phyloP scores from a whole-genome alignment of 192 early-diverging fungal genomes.

The Mortierella alpina region DNA sequence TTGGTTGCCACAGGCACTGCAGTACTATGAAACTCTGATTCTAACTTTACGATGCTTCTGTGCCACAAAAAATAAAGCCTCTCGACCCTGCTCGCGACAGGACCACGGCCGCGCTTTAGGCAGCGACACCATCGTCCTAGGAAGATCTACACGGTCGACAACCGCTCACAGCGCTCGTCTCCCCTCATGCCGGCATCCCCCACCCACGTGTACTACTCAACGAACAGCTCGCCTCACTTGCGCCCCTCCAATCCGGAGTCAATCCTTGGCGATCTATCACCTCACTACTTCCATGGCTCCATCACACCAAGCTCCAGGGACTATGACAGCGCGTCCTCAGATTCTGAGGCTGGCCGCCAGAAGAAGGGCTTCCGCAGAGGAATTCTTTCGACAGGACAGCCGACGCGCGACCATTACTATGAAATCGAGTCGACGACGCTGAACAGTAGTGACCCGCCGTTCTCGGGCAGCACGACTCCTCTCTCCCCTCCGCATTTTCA shows the following conservation, averaged over 20 bases:
- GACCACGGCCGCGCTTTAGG: conserved; percentile 38
- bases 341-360: conserved; percentile 37
- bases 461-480: conserved; percentile 52
- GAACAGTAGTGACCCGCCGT: conserved; percentile 43
- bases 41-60: neutral
- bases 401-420: conserved; percentile 41
- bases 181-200: conserved; percentile 45
- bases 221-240: conserved; percentile 37
- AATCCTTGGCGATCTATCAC: conserved; percentile 44
- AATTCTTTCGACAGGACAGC: conserved; percentile 31
- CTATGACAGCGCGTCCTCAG: conserved; percentile 51
- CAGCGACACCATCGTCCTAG: conserved; percentile 37
- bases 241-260: conserved; percentile 46
- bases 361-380: conserved; percentile 42
- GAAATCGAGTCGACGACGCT: conserved; percentile 50
- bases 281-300: conserved; percentile 44
- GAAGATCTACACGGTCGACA: conserved; percentile 53
- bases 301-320: conserved; percentile 39
- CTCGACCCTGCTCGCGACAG: conserved; percentile 43
- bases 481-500: conserved; percentile 18
- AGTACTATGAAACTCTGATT: neutral
- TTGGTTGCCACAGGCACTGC: neutral
- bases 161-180: conserved; percentile 39
- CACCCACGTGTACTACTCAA: conserved; percentile 44
- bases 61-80: conserved; percentile 17